Base-by-base conservation (phyloP, 2,329 filamentous ascomycete genomes). In the Cytospora mali region DNA sequence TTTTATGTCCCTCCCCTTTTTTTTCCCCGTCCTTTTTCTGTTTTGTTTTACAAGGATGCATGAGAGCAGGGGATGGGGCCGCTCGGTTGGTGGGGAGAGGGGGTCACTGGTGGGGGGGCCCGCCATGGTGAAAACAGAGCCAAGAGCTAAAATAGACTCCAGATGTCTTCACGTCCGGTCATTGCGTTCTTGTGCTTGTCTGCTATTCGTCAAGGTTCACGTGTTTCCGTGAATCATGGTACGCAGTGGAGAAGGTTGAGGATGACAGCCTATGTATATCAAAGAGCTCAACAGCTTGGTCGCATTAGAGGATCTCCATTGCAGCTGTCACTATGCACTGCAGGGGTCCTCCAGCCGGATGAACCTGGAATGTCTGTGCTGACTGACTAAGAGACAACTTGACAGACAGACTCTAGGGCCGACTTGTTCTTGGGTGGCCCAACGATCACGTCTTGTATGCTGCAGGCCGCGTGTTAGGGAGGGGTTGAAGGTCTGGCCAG, bases 301-400 rank as follows among this genome's bases (percentile, higher is more conserved):
- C 35, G 21, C 42, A 46, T 21, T 46, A 21, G n/a, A 23, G 42
- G 42, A 23, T 46, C 35, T 46, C 42, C 42, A 3, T 21, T 46
- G 42, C 42, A 46, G 42, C 42, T 46, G 42, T 46, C 42, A 46
- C 42, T 23, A 46, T 46, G 42, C 42, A 46, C 42, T 46, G 42
- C 42, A 46, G 23, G 42, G 42, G 2, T 46, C 18, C 42, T 46
- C 42, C 42, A 46, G n/a, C n/a, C 42, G 21, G 42, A n/a, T n/a
- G n/a, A n/a, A n/a, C n/a, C n/a, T 10, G n/a, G n/a, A 10, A 23
- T 11, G n/a, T 23, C 42, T 23, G 42, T 46, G 35, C 35, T 39
- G n/a, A n/a, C n/a, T n/a, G n/a, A n/a, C n/a, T n/a, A 1, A n/a
- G 6, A 10, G 10, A 46, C 18, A n/a, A n/a, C 16, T 11, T 46